Conservation (phyloP, 345 rosid genomes). For the Lenwebbia sp. region DNA sequence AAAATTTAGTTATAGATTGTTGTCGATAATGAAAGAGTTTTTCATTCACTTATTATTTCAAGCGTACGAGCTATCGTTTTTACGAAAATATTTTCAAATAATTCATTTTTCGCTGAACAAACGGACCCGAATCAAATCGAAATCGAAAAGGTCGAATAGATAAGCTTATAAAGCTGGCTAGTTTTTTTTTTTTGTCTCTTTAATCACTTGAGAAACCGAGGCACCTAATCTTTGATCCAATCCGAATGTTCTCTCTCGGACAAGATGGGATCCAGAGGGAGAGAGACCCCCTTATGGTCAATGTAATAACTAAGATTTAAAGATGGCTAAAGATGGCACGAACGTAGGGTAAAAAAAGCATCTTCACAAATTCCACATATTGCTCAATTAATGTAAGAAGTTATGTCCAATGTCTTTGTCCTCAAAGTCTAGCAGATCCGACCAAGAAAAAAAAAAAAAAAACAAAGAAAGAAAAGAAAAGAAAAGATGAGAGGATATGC, state of each 20-base stretch:
- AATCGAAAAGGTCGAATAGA: neutral
- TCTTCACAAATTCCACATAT: accelerated
- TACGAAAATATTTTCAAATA: too few relatives aligned
- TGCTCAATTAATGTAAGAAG: neutral
- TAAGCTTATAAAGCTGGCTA: neutral
- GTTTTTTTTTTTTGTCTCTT: neutral
- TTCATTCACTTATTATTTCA: too few relatives aligned
- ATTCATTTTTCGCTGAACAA: too few relatives aligned
- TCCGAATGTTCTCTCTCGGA: neutral
- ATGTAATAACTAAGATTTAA: neutral
- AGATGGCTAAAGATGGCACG: neutral
- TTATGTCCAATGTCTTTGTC: neutral
- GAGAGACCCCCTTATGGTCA: neutral
- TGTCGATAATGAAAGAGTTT: too few relatives aligned
- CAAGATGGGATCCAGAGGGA: neutral
- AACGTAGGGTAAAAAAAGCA: neutral
- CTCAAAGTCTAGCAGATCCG: neutral
- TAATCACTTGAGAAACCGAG: neutral
- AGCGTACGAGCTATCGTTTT: too few relatives aligned
- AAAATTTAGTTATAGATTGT: too few relatives aligned
- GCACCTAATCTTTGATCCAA: neutral
- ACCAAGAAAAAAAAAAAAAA: too few relatives aligned
- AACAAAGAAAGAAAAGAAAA: accelerated
- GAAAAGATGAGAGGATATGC: neutral
- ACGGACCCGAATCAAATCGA: neutral